A percentile compares a stretch with the other conserved stretches of the same genome.
Conservation (phyloP, 805 yeast species). For the Sporopachydermia quercuum region DNA sequence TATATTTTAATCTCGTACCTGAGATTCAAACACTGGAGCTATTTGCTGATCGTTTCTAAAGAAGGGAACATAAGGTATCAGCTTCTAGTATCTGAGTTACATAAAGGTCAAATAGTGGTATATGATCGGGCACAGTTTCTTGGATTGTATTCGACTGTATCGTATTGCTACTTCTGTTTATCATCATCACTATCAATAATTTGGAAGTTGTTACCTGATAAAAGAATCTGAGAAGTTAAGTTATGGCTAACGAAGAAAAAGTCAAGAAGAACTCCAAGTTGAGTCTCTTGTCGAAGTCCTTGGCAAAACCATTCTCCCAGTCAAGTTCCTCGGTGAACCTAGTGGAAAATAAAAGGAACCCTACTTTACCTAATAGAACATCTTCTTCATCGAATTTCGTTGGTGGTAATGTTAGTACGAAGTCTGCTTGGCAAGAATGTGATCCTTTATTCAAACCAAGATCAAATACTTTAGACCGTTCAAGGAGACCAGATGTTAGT, state of each 20-base stretch:
- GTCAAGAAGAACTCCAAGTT: background rate
- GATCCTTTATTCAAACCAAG: background rate
- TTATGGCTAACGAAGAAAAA: background rate
- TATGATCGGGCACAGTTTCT: too few species aligned
- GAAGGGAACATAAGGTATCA: too few species aligned
- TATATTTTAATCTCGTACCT: too few species aligned
- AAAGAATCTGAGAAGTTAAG: background rate
- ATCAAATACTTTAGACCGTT: background rate
- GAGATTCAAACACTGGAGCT: too few species aligned
- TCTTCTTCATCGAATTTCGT: background rate
- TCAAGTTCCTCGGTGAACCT: background rate
- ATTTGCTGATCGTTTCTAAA: too few species aligned
- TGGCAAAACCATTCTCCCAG: constrained; percentile 1
- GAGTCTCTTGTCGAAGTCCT: background rate
- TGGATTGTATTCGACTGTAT: too few species aligned
- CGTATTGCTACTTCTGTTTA: too few species aligned
- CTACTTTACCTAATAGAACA: background rate
- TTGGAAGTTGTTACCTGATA: too few species aligned
- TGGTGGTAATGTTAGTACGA: background rate
- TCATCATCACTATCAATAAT: too few species aligned
- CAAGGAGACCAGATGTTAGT: background rate
- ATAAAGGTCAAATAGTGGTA: too few species aligned
- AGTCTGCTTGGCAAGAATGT: too few species aligned
- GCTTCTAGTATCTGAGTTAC: too few species aligned
- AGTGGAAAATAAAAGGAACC: background rate